phyloP scores from a whole-genome alignment of 2,329 filamentous ascomycete species.

The Pestalotiopsis sp. region DNA sequence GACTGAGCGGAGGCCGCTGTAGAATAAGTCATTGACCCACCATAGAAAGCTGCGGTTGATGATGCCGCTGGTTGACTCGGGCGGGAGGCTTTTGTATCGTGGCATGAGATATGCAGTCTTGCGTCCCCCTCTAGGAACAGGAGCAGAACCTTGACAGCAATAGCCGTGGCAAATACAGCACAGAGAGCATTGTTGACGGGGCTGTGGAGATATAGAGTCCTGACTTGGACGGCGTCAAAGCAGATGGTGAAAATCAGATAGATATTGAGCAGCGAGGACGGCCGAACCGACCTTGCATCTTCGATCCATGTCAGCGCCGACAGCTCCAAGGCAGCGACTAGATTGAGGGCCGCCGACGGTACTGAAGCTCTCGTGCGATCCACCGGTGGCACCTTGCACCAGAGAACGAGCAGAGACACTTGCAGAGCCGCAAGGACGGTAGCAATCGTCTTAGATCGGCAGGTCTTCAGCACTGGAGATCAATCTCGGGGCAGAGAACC shows the following conservation, averaged over 20 bases:
- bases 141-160: background rate
- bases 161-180: background rate
- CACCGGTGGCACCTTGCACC: background rate
- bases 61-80: conserved; percentile 35
- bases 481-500: conserved; percentile 7
- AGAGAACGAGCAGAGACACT: background rate
- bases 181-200: background rate
- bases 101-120: conserved; percentile 12
- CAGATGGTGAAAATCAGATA: conserved; percentile 43
- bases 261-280: conserved; percentile 41
- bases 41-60: conserved; percentile 33
- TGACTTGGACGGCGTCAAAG: conserved; percentile 41
- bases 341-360: conserved; percentile 11
- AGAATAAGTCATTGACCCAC: conserved; percentile 35
- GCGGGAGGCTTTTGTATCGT: conserved; percentile 28
- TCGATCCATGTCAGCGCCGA: conserved; percentile 19
- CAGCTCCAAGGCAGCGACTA: background rate
- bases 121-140: conserved; percentile 6
- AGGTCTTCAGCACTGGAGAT: background rate
- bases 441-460: background rate
- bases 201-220: conserved; percentile 42
- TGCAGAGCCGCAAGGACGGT: background rate
- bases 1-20: conserved; percentile 33
- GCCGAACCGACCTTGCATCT: conserved; percentile 29
- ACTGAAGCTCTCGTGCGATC: background rate